phyloP scores from a whole-genome alignment of 495 filamentous ascomycete species.

The Haplographium delicatum region DNA sequence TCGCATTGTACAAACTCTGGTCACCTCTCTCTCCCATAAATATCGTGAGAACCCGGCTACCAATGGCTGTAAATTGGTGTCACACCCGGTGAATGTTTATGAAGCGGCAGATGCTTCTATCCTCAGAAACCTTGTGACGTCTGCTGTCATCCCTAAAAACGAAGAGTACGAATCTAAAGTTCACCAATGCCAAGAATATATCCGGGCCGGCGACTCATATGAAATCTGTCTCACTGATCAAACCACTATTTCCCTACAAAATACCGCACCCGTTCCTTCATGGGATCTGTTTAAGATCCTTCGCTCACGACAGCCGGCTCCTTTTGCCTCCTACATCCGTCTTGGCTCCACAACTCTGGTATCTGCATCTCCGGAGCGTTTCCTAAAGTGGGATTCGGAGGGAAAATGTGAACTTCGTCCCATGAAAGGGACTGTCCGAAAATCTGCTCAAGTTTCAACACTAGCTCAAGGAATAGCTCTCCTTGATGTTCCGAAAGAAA shows the following conservation, averaged over 20 bases:
- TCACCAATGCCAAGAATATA: conserved; percentile 60
- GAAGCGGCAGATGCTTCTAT: no score
- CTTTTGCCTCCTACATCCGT: conserved; percentile 79
- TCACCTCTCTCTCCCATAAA: background rate
- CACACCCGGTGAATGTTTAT: no score
- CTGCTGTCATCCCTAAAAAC: conserved; percentile 37
- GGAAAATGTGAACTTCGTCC: conserved; percentile 64
- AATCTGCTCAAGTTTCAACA: conserved; percentile 51
- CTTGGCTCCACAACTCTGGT: conserved; percentile 66
- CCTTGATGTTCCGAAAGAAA: conserved; percentile 77
- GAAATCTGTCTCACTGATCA: conserved; percentile 86
- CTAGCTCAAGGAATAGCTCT: conserved; percentile 61
- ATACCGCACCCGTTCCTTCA: conserved; percentile 17
- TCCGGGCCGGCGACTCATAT: conserved; percentile 80
- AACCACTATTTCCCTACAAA: conserved; percentile 45
- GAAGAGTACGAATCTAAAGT: conserved; percentile 60
- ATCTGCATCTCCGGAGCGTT: conserved; percentile 87
- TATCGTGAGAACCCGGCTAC: background rate
- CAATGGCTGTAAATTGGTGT: no score
- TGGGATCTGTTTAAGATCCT: conserved; percentile 74
- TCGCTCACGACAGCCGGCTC: conserved; percentile 70
- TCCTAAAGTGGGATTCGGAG: conserved; percentile 57
- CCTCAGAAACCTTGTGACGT: background rate
- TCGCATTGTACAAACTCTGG: background rate
- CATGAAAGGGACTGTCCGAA: conserved; percentile 93